Evolutionary conservation across 2,329 filamentous ascomycete genomes (phyloP).

Genomic region (Cytospora piceicola): DNA sequence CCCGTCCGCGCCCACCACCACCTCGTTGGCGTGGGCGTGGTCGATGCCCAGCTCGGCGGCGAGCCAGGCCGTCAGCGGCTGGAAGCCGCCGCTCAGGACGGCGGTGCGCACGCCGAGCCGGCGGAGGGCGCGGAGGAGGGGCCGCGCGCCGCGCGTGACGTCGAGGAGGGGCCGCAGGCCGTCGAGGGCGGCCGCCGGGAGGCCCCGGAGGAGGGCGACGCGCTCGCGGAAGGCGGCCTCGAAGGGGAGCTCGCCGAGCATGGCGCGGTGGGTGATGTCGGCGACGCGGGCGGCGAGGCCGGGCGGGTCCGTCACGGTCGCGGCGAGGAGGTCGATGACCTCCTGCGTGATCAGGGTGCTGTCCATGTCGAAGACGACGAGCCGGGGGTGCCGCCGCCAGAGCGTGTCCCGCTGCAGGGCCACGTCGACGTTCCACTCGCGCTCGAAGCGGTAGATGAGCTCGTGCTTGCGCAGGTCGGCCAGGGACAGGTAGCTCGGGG

Average conservation of each 20-base stretch:
- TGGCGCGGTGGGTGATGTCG: conserved; percentile 87
- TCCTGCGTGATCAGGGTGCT: conserved; percentile 96
- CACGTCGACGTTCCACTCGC: conserved; percentile 87
- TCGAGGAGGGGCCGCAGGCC: conserved; percentile 75
- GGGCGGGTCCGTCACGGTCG: conserved; percentile 68
- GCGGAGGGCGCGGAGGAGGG: conserved; percentile 75
- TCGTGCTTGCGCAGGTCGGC: conserved; percentile 78
- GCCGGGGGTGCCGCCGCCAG: conserved; percentile 77
- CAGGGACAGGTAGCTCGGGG: conserved; percentile 66
- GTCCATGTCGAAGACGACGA: conserved; percentile 99
- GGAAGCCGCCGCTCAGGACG: conserved; percentile 90
- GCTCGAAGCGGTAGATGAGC: conserved; percentile 81
- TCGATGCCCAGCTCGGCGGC: conserved; percentile 81
- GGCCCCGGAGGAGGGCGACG: conserved; percentile 78
- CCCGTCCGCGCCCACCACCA: conserved; percentile 65
- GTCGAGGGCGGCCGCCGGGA: conserved; percentile 78
- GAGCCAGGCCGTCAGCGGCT: conserved; percentile 86
- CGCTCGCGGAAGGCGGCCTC: conserved; percentile 80
- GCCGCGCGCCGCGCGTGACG: conserved; percentile 78
- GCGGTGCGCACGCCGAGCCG: conserved; percentile 83
- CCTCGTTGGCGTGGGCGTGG: conserved; percentile 86
- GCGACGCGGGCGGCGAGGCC: conserved; percentile 83
- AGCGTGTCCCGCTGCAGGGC: conserved; percentile 74
- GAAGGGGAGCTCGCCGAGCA: conserved; percentile 96
- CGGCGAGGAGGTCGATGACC: conserved; percentile 93